Evolutionary conservation across 768 basidiomycete genomes (phyloP), one percentile per base, ranked within the genome.

Genomic region (Pholiota conissans): DNA sequence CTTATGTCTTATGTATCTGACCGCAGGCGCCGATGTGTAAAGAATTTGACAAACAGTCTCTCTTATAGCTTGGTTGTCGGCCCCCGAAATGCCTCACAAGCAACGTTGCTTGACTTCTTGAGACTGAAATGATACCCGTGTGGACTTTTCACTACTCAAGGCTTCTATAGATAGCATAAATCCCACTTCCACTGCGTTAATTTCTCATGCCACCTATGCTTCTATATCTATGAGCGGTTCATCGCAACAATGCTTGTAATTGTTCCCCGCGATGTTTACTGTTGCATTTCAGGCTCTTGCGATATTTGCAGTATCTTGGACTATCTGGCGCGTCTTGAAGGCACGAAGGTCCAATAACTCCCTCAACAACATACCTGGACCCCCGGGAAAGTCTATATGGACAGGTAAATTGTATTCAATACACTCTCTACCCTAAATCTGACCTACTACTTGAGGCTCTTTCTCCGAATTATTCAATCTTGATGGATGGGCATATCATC

Each of bases 401-500:
- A 72, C 60, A 48, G 77, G 78, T 75, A 27, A 24, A 63, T 26
- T 9, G 9, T 49, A 16, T 37, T 10, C 10, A 14, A 46, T 2
- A 8, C 11, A 39, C 28, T 3, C 49, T 3, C 28, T 8, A 40
- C n/a, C 11, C 11, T 9, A 26, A 16, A 10, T 2, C 8, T 53
- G 37, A 40, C 52, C 20, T 5, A 8, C 10, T 40, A 14, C 11
- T 42, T n/a, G 28, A 77, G 78, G 78, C 5, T 73, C 74, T 56
- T 58, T 76, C 7, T 40, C 62, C 7, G 67, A 75, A 24, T 40
- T 76, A 3, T 73, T 76, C 61, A 62, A 67, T 35, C 53, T 64
- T 1, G 63, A 75, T 52, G 71, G 65, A 5, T 77, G 74, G 76
- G 67, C 66, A 5, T 80, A 72, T 56, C 74, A 80, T 56, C 56